Percentiles rank a stretch among this genome's conserved stretches.
Evolutionary conservation across 1,284 basidiomycete genomes (phyloP).

Genomic region (Moesziomyces parantarcticus): DNA sequence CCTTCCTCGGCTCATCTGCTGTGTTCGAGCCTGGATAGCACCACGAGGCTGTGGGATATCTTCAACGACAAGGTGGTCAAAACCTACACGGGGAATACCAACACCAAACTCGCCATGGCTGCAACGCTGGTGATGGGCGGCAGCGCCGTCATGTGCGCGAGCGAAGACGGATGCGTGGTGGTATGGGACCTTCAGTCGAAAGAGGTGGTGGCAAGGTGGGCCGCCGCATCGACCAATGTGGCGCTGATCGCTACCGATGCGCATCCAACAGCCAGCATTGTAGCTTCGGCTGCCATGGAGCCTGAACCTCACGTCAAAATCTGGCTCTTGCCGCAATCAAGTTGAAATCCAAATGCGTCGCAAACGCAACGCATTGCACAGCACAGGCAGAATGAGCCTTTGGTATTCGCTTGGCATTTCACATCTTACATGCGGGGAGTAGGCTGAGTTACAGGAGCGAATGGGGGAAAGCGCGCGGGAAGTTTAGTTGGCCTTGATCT

Average conservation of each 20-base stretch:
- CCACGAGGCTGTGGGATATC: conserved; percentile 92
- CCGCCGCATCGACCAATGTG: conserved; percentile 76
- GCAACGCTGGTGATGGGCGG: conserved; percentile 4
- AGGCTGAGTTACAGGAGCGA: background rate
- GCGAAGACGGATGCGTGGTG: conserved; percentile 87
- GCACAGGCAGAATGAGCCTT: no score
- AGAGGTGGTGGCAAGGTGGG: conserved; percentile 78
- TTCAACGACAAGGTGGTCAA: conserved; percentile 91
- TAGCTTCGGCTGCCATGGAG: conserved; percentile 57
- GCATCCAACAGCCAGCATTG: conserved; percentile 50
- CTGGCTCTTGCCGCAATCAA: conserved; percentile 23
- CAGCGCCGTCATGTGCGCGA: conserved; percentile 78
- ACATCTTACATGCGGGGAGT: no score
- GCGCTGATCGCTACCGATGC: conserved; percentile 35
- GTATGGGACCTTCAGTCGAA: conserved; percentile 92
- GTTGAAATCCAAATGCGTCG: background rate
- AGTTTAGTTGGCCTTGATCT: conserved; percentile 35
- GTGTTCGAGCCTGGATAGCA: conserved; percentile 89
- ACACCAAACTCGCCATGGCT: conserved; percentile 76
- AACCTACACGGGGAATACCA: conserved; percentile 85
- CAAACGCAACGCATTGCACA: background rate
- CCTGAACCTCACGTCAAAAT: conserved; percentile 52
- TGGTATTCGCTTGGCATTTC: no score
- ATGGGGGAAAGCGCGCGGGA: background rate
- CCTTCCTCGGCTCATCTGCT: conserved; percentile 90